phyloP scores from a whole-genome alignment of 495 filamentous ascomycete species.

The Hyaloscypha hepaticicola region DNA sequence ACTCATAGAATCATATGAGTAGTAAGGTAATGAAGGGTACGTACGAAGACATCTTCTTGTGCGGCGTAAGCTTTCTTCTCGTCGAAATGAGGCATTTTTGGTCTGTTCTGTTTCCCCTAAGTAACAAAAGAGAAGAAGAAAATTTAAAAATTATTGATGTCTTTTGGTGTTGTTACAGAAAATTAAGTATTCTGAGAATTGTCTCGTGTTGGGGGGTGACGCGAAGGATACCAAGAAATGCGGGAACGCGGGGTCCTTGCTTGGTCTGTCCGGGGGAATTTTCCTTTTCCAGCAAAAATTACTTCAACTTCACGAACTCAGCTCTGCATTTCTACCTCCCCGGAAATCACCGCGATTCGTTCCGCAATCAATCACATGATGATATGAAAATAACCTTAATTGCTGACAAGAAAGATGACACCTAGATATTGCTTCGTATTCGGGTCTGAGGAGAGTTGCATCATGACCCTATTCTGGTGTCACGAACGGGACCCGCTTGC shows the following conservation, averaged over 20 bases:
- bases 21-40: not conserved
- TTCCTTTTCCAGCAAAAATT: not conserved
- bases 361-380: too few relatives aligned
- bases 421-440: not conserved
- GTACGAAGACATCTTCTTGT: conserved; percentile 39
- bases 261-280: not conserved
- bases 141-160: not conserved
- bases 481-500: not conserved
- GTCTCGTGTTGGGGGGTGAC: not conserved
- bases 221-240: not conserved
- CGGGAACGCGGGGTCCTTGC: not conserved
- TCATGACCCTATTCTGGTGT: not conserved
- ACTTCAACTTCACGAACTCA: not conserved
- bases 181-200: not conserved
- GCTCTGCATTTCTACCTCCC: not conserved
- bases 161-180: not conserved
- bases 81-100: conserved; percentile 36
- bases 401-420: not conserved
- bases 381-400: too few relatives aligned
- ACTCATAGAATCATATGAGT: too few relatives aligned
- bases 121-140: not conserved
- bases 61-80: conserved; percentile 41
- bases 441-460: not conserved
- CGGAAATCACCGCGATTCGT: not conserved
- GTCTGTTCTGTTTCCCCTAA: not conserved